These are phyloP conservation scores for Sclerotinia minor DNA, from an alignment of 2,329 filamentous ascomycete genomes.

Conservation along the genomic window DNA sequence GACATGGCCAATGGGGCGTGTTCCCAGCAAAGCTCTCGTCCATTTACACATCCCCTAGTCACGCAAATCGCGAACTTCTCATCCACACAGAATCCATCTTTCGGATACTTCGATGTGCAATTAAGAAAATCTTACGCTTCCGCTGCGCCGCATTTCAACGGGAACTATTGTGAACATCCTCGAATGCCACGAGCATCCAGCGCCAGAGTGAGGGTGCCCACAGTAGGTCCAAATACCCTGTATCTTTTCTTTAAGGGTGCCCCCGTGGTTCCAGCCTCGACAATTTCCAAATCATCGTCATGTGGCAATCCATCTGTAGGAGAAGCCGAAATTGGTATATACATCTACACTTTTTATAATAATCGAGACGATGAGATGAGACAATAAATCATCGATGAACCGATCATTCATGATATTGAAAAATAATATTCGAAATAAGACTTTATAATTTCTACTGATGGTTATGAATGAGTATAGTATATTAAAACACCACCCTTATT, in stretches of 20 bases:
- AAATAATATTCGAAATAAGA: background rate
- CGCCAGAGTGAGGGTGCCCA: background rate
- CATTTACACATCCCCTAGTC: slow-evolving; percentile 1
- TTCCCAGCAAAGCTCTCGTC: slow-evolving; percentile 17
- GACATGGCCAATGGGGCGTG: slow-evolving; percentile 21
- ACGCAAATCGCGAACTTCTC: slow-evolving; percentile 13
- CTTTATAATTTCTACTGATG: background rate
- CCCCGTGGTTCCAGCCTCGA: slow-evolving; percentile 19
- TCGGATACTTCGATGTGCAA: slow-evolving; percentile 21
- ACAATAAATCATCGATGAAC: background rate
- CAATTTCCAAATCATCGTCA: slow-evolving; percentile 9
- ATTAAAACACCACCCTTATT: background rate
- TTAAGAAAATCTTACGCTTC: slow-evolving; percentile 26
- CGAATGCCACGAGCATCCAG: slow-evolving; percentile 22
- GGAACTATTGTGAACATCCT: slow-evolving; percentile 24
- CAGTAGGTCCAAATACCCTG: background rate
- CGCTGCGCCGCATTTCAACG: slow-evolving; percentile 23
- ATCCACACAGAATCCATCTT: background rate
- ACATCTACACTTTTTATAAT: background rate
- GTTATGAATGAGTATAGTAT: no score
- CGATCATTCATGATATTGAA: background rate
- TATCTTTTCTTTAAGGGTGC: slow-evolving; percentile 10
- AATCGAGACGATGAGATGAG: no score
- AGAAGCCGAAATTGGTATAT: slow-evolving; percentile 9
- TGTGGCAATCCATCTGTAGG: slow-evolving; percentile 4